Conservation (phyloP, 306 rosid species). For the Cicer chorassanicum region DNA sequence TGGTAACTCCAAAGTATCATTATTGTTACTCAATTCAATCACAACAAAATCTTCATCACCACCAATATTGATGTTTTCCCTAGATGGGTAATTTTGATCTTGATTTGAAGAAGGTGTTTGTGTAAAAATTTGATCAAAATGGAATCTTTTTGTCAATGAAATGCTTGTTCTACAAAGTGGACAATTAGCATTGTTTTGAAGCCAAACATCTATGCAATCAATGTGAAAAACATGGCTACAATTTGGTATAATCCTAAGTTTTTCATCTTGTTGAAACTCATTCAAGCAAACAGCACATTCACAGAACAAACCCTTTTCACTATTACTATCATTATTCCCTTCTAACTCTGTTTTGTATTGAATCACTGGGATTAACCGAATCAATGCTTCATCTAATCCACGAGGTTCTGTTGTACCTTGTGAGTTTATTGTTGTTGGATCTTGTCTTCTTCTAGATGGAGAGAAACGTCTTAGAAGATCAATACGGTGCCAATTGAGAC, state of each 20-base stretch:
- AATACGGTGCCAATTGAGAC: conserved; percentile 94
- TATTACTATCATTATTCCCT: conserved; percentile 12
- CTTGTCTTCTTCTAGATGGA: conserved; percentile 58
- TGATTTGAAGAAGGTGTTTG: conserved; percentile 49
- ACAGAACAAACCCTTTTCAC: neutral
- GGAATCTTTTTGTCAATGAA: conserved; percentile 58
- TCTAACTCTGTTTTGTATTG: conserved; percentile 55
- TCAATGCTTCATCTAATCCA: conserved; percentile 81
- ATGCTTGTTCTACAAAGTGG: conserved; percentile 89
- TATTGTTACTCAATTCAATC: conserved; percentile 67
- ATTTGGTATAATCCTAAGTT: conserved; percentile 78
- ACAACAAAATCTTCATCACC: conserved; percentile 73
- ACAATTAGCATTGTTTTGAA: conserved; percentile 87
- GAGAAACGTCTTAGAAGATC: conserved; percentile 79
- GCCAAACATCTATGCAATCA: conserved; percentile 97
- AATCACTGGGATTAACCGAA: conserved; percentile 78
- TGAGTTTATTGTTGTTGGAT: conserved; percentile 46
- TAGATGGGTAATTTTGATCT: conserved; percentile 43
- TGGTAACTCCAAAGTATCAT: conserved; percentile 46
- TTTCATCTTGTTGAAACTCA: conserved; percentile 79
- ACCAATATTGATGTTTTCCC: conserved; percentile 39
- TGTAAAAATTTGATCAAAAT: conserved; percentile 53
- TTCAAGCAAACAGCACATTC: conserved; percentile 93
- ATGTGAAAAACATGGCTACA: conserved; percentile 87
- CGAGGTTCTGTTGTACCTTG: conserved; percentile 48